Evolutionary conservation across 2,329 filamentous ascomycete genomes (phyloP), one percentile per base, ranked within the genome.

Genomic region (Ophiostoma himal-ulmi): DNA sequence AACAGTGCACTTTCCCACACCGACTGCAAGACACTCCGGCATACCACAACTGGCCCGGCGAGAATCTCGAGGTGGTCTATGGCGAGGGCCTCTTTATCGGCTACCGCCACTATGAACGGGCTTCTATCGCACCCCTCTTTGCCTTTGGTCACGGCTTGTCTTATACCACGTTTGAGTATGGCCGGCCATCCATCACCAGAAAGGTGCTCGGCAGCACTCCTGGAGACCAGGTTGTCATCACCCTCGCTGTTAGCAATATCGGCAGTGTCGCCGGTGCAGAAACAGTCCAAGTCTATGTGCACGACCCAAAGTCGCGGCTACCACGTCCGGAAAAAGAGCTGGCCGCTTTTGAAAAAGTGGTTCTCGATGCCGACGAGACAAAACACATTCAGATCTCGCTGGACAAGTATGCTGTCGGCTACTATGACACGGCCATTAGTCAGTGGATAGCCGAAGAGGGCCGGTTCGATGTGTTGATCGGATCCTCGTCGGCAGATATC

Each of bases 131-230:
- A 5, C 88, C 88, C 0, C 82, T 90, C 0, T 93, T 92, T 79
- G 83, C 89, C 37, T 93, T 93, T 74, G 91, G 91, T 13, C 89
- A 91, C 76, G 90, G 91, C 1, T 82, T 93, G 8, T 90, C 88
- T 0, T 93, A 93, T 78, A 92, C 90, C 0, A 84, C 80, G 0
- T 93, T 93, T 76, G 82, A 84, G 66, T 89, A 91, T 75, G 86
- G 87, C 17, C 80, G 82, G 13, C 70, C 70, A 67, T 69, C 71
- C 11, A 67, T 75, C 77, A 22, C 78, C 79, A 68, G 0, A 83
- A 88, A 78, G 69, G 77, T 80, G 1, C 76, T 85, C 70, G 82
- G 82, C 68, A 77, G 85, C 52, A 80, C 81, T 26, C 78, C 86
- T 71, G 83, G 84, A n/a, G n/a, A 57, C 8, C n/a, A 22, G n/a